Conservation (phyloP, 352 stramenopile genomes). For the Pythium graminicola region DNA sequence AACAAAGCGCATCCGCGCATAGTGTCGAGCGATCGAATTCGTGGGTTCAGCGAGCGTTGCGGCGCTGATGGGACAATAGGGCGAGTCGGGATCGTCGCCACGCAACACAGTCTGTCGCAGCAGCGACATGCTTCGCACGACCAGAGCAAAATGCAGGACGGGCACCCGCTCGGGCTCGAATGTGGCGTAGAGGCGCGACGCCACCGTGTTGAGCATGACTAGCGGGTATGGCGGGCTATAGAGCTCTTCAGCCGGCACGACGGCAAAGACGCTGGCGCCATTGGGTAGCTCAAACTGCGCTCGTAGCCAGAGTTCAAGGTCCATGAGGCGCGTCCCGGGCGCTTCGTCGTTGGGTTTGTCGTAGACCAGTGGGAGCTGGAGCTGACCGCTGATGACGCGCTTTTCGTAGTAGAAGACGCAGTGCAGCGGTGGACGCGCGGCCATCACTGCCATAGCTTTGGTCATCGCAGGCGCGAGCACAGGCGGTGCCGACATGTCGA, state of each 20-base stretch:
- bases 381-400: conserved; percentile 35
- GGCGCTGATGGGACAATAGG: conserved; percentile 61
- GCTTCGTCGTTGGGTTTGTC: conserved; percentile 26
- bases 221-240: conserved; percentile 75
- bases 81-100: conserved; percentile 43
- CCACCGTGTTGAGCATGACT: conserved; percentile 76
- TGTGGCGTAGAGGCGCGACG: conserved; percentile 32
- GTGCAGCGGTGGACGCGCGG: conserved; percentile 40
- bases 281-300: conserved; percentile 46
- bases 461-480: conserved; percentile 1
- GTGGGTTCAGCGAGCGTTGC: conserved; percentile 23
- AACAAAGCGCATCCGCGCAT: conserved; percentile 53
- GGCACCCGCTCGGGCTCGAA: conserved; percentile 38
- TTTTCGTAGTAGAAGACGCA: conserved; percentile 71
- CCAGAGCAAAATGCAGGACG: conserved; percentile 54
- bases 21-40: conserved; percentile 43
- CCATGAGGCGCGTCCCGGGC: conserved; percentile 50
- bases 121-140: conserved; percentile 54
- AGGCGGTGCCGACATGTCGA: background rate
- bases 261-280: conserved; percentile 64
- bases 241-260: conserved; percentile 65
- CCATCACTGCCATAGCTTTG: conserved; percentile 24
- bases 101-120: conserved; percentile 48
- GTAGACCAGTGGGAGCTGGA: conserved; percentile 67
- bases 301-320: conserved; percentile 70